phyloP scores from a whole-genome alignment of 306 rosid genomes.

The Albizia julibrissin region DNA sequence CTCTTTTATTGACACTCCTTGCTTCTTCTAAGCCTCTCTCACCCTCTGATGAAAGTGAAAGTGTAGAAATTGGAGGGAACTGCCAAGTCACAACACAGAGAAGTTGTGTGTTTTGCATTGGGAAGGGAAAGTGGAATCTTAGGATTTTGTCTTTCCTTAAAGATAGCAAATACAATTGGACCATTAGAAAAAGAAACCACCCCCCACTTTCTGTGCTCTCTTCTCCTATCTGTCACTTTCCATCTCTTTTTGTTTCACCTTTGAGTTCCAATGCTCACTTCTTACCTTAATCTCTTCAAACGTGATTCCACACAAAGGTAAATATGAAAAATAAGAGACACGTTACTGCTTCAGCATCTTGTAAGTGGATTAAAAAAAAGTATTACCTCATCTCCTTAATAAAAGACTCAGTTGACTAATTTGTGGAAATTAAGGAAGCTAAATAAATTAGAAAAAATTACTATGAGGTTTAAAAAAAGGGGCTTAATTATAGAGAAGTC shows the following conservation, averaged over 20 bases:
- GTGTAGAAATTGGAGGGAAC: slow-evolving; percentile 50
- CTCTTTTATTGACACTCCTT: slow-evolving; percentile 63
- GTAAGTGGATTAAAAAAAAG: background rate
- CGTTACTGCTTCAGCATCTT: slow-evolving; percentile 12
- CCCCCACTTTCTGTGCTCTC: slow-evolving; percentile 61
- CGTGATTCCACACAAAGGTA: slow-evolving; percentile 32
- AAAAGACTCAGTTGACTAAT: too few species aligned
- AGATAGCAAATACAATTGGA: slow-evolving; percentile 51
- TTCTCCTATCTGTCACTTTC: slow-evolving; percentile 42
- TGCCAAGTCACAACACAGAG: slow-evolving; percentile 53
- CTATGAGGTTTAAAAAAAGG: too few species aligned
- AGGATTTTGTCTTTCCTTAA: slow-evolving; percentile 72
- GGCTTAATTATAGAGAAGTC: too few species aligned
- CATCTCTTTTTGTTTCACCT: slow-evolving; percentile 39
- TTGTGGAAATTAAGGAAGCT: too few species aligned
- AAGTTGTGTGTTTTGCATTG: slow-evolving; percentile 17
- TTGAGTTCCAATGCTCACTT: slow-evolving; percentile 38
- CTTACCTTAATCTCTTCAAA: slow-evolving; percentile 49
- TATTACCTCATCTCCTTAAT: too few species aligned
- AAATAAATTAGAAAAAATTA: too few species aligned
- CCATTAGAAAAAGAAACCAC: slow-evolving; percentile 41
- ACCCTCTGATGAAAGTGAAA: slow-evolving; percentile 59
- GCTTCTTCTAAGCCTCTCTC: slow-evolving; percentile 34
- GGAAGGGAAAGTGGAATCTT: slow-evolving; percentile 76
- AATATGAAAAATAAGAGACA: background rate